Evolutionary conservation across 2,329 filamentous ascomycete genomes (phyloP).

Genomic region (Phaeoacremonium minimum): DNA sequence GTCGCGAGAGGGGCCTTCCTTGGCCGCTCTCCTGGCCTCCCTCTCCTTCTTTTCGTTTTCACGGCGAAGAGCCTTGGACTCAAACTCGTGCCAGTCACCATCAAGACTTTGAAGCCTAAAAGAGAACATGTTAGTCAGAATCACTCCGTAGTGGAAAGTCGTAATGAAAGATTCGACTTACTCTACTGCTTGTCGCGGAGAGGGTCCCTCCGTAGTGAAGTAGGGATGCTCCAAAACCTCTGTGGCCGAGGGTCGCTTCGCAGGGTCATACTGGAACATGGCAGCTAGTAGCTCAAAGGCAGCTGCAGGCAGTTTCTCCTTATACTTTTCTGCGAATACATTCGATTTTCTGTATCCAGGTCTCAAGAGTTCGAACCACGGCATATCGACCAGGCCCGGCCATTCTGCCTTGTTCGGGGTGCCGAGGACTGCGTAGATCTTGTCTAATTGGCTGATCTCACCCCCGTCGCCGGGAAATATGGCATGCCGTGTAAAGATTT

Average conservation of each 20-base stretch:
- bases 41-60: constrained; percentile 71
- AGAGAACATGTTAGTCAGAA: neutral
- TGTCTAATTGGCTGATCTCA: constrained; percentile 94
- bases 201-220: constrained; percentile 78
- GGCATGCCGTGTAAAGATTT: constrained; percentile 90
- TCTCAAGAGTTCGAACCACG: constrained; percentile 91
- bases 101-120: constrained; percentile 76
- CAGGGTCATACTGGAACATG: constrained; percentile 90
- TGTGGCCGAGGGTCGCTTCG: constrained; percentile 74
- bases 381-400: constrained; percentile 88
- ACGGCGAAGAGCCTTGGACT: constrained; percentile 89
- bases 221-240: constrained; percentile 85
- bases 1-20: constrained; percentile 21
- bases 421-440: constrained; percentile 89
- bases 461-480: constrained; percentile 94
- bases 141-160: too few relatives aligned
- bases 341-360: constrained; percentile 69
- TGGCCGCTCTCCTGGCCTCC: constrained; percentile 43
- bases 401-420: constrained; percentile 82
- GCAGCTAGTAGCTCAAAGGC: constrained; percentile 77
- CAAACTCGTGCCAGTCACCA: constrained; percentile 98
- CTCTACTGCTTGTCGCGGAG: constrained; percentile 74
- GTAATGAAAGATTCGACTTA: constrained; percentile 40
- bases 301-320: constrained; percentile 68
- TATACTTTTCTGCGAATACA: constrained; percentile 80